Base-by-base conservation (phyloP, 2,329 filamentous ascomycete genomes). In the Onygenales sp. region DNA sequence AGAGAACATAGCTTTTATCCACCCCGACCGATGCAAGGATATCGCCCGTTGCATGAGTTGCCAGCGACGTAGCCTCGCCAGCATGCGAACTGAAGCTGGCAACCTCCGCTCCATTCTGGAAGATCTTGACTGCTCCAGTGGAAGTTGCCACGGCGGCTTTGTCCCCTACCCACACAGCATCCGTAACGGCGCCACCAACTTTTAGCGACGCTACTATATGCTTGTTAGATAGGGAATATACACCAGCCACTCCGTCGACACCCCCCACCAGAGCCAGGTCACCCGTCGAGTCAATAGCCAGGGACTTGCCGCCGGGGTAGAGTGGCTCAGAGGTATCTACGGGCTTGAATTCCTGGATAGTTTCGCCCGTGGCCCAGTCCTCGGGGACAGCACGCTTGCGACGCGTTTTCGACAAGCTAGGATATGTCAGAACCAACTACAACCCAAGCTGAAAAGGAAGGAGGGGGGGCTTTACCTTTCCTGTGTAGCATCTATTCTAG, bases 1-100 rank as follows among this genome's bases (percentile, higher is more conserved):
- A 96, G 57, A 97, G 82, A 2, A 91, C 82, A 64, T 95, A 90
- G 69, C 87, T 92, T 80, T 95, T 96, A 69, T 98, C 93, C 1
- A 83, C 80, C 48, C 92, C 91, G 36, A 93, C 87, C 0, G 92
- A 95, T 2, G 88, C 92, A 46, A 96, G 68, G 53, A 98, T 82
- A 51, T 86, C 82, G 40, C 86, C 87, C 59, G 87, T 86, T 1
- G 93, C 89, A 67, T 98, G 93, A 6, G 91, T 66, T 37, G 88
- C 83, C 54, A 98, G 70, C 4, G 82, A 85, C 7, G 85, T 93
- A 1, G 84, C 86, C 53, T 87, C 78, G 4, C 91, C 92, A 21
- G 90, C 87, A 69, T 98, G 93, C 51, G 87, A 84, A n/a, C 79
- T 77, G 61, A 95, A 83, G 44, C 82, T 82, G 2, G 82, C 84